Evolutionary conservation across 2,329 filamentous ascomycete genomes (phyloP).

Genomic region (Pyricularia sp.): DNA sequence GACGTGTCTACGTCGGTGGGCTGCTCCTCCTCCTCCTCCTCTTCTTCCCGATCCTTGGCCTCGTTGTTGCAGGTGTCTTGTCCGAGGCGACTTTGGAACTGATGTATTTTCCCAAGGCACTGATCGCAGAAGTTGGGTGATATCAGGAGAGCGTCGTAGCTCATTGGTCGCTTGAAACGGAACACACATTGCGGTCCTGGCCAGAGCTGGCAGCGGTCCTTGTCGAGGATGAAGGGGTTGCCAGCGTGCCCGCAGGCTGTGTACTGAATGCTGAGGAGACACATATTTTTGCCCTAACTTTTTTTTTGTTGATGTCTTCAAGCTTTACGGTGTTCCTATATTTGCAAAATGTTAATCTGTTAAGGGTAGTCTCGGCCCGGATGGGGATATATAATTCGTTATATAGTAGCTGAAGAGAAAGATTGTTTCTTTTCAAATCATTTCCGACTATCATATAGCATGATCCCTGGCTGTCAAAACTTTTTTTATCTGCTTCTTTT

Average conservation of each 20-base stretch:
- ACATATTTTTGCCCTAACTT: not conserved
- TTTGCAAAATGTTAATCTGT: not conserved
- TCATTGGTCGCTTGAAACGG: not conserved
- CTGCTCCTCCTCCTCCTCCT: not conserved
- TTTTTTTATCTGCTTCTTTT: not conserved
- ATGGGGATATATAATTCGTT: not conserved
- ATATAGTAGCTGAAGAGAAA: not conserved
- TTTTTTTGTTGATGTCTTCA: not conserved
- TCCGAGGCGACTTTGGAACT: not conserved
- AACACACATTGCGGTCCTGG: not conserved
- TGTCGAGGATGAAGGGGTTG: not conserved
- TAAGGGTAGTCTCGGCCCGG: not conserved
- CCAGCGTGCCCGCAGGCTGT: not conserved
- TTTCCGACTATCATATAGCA: not conserved
- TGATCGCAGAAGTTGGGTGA: not conserved
- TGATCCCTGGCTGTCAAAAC: not conserved
- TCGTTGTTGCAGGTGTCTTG: not conserved
- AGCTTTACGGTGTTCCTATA: not conserved
- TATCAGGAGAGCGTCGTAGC: not conserved
- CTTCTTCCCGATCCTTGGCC: not conserved
- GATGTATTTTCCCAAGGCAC: not conserved
- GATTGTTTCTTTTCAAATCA: not conserved
- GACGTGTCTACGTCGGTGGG: not conserved
- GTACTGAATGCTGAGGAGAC: not conserved
- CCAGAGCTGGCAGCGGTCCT: not conserved